These are phyloP conservation scores for Lizonia empirigonia DNA, from an alignment of 2,329 filamentous ascomycete genomes.

Conservation along the genomic window DNA sequence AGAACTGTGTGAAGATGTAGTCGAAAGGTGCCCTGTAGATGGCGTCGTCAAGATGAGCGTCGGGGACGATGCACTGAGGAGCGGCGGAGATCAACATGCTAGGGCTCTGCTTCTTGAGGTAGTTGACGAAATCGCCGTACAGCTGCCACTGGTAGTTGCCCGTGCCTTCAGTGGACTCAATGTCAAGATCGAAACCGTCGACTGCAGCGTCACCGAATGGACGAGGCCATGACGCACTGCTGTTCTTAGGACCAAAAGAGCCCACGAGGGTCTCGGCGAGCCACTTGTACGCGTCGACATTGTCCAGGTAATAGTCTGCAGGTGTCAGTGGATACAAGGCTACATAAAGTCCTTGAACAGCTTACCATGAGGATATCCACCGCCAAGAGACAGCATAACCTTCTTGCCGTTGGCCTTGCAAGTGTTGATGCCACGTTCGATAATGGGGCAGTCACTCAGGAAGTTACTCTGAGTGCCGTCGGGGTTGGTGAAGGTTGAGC, in stretches of 20 bases:
- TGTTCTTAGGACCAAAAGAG: slow-evolving; percentile 54
- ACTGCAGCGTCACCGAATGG: slow-evolving; percentile 55
- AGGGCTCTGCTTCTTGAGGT: slow-evolving; percentile 48
- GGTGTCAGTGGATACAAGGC: slow-evolving; percentile 21
- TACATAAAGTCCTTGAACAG: neutral
- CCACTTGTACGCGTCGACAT: slow-evolving; percentile 47
- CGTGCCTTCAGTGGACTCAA: slow-evolving; percentile 37
- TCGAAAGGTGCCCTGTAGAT: slow-evolving; percentile 56
- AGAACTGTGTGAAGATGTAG: slow-evolving; percentile 62
- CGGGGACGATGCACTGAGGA: slow-evolving; percentile 59
- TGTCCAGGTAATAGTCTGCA: slow-evolving; percentile 52
- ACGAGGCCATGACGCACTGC: slow-evolving; percentile 47
- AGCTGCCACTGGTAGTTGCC: slow-evolving; percentile 46
- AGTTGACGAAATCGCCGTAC: slow-evolving; percentile 56
- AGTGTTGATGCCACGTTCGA: slow-evolving; percentile 42
- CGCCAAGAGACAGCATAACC: slow-evolving; percentile 56
- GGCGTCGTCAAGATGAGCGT: slow-evolving; percentile 52
- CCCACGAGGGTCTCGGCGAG: slow-evolving; percentile 59
- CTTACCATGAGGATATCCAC: slow-evolving; percentile 35
- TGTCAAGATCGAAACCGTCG: slow-evolving; percentile 62
- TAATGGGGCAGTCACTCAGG: slow-evolving; percentile 51
- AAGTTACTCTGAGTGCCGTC: slow-evolving; percentile 50
- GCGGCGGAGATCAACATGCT: slow-evolving; percentile 59
- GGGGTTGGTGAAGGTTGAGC: slow-evolving; percentile 42
- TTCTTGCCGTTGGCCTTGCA: slow-evolving; percentile 46